Evolutionary conservation across 768 basidiomycete genomes (phyloP).

Genomic region (Suillus fuscotomentosus): DNA sequence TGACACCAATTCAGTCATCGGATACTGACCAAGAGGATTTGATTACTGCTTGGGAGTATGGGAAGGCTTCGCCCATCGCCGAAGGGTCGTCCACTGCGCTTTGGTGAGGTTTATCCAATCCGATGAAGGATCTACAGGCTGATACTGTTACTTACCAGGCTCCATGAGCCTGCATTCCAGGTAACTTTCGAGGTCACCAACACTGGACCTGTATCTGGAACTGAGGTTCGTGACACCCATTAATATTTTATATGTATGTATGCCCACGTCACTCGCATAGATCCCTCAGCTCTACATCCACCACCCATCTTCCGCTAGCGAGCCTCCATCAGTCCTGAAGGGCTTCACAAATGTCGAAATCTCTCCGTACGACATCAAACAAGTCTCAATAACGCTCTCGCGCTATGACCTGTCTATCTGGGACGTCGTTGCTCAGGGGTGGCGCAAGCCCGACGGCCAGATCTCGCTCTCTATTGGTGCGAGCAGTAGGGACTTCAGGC

Average conservation of each 20-base stretch:
- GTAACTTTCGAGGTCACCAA: conserved; percentile 37
- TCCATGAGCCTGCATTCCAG: conserved; percentile 28
- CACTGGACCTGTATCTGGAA: conserved; percentile 32
- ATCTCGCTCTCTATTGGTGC: conserved; percentile 4
- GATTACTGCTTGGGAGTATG: conserved; percentile 49
- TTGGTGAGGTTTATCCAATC: conserved; percentile 40
- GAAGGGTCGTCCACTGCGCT: conserved; percentile 56
- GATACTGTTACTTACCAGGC: conserved; percentile 12
- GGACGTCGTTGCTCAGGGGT: conserved; percentile 66
- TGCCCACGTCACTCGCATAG: conserved; percentile 27
- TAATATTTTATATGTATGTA: background rate
- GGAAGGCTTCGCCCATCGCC: conserved; percentile 45
- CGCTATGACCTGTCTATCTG: conserved; percentile 69
- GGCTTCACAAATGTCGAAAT: conserved; percentile 60
- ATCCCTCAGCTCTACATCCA: conserved; percentile 71
- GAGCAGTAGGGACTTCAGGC: conserved; percentile 4
- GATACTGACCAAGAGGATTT: conserved; percentile 21
- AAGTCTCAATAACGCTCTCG: conserved; percentile 52
- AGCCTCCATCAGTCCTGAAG: conserved; percentile 64
- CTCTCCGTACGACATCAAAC: conserved; percentile 40
- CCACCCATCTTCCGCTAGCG: conserved; percentile 53
- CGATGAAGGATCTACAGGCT: background rate
- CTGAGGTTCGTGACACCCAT: conserved; percentile 20
- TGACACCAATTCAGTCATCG: conserved; percentile 38
- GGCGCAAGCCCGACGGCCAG: conserved; percentile 31